A percentile compares a stretch with the other conserved stretches of the same genome.
Evolutionary conservation across 495 filamentous ascomycete species (phyloP).

Genomic region (Penicillium silybi): DNA sequence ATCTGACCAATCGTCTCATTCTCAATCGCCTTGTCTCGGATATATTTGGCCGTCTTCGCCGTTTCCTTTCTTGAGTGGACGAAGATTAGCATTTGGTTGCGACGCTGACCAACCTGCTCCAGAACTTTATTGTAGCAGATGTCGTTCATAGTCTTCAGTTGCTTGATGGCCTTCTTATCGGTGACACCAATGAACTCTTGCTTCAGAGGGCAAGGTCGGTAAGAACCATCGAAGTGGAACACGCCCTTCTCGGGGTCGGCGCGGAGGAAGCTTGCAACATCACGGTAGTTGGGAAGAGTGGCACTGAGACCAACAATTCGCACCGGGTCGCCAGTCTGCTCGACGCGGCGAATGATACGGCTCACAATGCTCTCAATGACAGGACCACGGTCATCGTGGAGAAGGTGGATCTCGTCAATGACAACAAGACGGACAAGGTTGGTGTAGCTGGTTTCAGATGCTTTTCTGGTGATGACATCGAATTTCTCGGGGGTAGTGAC

Average conservation of each 20-base stretch:
- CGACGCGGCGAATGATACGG: conserved; percentile 84
- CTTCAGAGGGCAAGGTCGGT: conserved; percentile 83
- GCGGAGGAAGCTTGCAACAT: conserved; percentile 93
- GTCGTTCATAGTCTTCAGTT: conserved; percentile 99
- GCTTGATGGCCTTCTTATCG: conserved; percentile 98
- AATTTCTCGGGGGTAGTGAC: conserved; percentile 99
- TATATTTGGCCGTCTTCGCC: conserved; percentile 92
- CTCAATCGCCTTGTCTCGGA: conserved; percentile 92
- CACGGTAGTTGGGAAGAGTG: conserved; percentile 93
- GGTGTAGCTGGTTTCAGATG: conserved; percentile 93
- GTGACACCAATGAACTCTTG: conserved; percentile 98
- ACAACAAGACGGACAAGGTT: conserved; percentile 92
- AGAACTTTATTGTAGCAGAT: conserved; percentile 97
- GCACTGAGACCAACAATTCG: conserved; percentile 90
- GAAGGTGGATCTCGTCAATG: conserved; percentile 96
- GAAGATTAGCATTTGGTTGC: conserved; percentile 97
- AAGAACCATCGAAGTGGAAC: conserved; percentile 96
- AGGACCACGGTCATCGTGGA: conserved; percentile 96
- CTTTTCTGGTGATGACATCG: conserved; percentile 98
- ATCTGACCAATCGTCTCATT: conserved; percentile 96
- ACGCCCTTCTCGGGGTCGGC: conserved; percentile 81
- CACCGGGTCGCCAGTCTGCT: conserved; percentile 89
- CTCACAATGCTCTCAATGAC: conserved; percentile 97
- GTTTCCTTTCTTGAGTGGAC: conserved; percentile 98
- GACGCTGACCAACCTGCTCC: conserved; percentile 86